Percentiles rank a stretch among this genome's conserved stretches.
Conservation (phyloP, 2,329 filamentous ascomycete species). For the Pseudonectria buxi region DNA sequence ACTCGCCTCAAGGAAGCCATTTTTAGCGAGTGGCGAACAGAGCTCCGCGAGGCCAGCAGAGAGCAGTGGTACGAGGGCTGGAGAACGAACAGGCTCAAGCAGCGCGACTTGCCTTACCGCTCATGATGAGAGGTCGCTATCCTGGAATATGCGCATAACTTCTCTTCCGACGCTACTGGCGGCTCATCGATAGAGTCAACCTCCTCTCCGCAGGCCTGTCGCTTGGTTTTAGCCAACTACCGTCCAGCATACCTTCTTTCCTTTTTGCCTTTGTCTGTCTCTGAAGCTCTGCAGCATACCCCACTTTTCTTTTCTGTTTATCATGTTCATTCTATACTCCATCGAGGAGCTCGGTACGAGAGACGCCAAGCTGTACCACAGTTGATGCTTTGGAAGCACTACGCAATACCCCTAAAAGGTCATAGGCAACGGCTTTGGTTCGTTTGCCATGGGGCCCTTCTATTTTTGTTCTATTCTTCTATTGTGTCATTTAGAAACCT, state of each 20-base stretch:
- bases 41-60: constrained; percentile 82
- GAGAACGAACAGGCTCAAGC: constrained; percentile 67
- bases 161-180: neutral
- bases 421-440: too few relatives aligned
- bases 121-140: constrained; percentile 22
- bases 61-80: constrained; percentile 95
- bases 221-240: neutral
- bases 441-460: too few relatives aligned
- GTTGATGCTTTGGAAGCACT: too few relatives aligned
- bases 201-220: too few relatives aligned
- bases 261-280: constrained; percentile 16
- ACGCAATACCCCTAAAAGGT: too few relatives aligned
- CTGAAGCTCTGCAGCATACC: constrained; percentile 31
- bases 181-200: too few relatives aligned
- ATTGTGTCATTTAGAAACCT: too few relatives aligned
- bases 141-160: constrained; percentile 1
- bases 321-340: constrained; percentile 2
- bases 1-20: constrained; percentile 82
- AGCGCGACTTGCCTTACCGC: constrained; percentile 37
- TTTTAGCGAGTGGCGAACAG: constrained; percentile 87
- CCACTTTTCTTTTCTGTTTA: constrained; percentile 20
- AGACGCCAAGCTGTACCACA: too few relatives aligned
- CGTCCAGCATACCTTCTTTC: constrained; percentile 4
- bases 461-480: too few relatives aligned
- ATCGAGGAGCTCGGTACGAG: too few relatives aligned